Percentiles rank a stretch among this genome's conserved stretches.
Evolutionary conservation across 352 stramenopile species (phyloP).

Genomic region (Globisporangium megalacanthum): DNA sequence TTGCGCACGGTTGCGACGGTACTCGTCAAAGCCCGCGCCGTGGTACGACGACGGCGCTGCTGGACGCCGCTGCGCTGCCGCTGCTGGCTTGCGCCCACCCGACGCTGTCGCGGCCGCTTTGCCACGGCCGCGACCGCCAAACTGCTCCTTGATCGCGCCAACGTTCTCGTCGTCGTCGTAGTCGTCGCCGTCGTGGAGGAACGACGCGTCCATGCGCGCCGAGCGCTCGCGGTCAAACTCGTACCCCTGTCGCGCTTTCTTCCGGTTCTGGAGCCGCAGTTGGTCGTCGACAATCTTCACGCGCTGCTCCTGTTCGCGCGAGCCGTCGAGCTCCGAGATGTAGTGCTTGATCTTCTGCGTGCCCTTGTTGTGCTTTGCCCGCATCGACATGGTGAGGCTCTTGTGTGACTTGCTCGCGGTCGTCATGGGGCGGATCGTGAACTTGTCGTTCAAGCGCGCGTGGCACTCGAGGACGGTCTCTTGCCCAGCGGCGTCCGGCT

Average conservation of each 20-base stretch:
- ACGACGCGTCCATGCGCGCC: conserved; percentile 74
- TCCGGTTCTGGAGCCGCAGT: conserved; percentile 78
- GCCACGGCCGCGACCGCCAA: conserved; percentile 33
- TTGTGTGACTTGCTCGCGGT: conserved; percentile 82
- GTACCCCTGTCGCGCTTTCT: conserved; percentile 78
- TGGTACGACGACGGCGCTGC: conserved; percentile 26
- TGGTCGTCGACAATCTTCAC: conserved; percentile 85
- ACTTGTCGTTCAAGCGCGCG: conserved; percentile 71
- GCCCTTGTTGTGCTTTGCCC: conserved; percentile 86
- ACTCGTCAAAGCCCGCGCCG: conserved; percentile 79
- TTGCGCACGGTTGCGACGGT: conserved; percentile 45
- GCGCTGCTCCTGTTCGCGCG: conserved; percentile 74
- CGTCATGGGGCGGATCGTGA: conserved; percentile 85
- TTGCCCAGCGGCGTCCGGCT: conserved; percentile 50
- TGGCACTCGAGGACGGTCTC: conserved; percentile 84
- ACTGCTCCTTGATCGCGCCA: conserved; percentile 82
- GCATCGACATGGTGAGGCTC: conserved; percentile 87
- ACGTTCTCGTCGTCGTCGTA: conserved; percentile 85
- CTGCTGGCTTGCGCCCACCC: conserved; percentile 18
- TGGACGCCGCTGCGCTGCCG: conserved; percentile 26
- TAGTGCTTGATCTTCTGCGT: conserved; percentile 84
- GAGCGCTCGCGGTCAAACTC: conserved; percentile 75
- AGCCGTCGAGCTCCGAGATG: conserved; percentile 81
- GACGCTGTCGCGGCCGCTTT: conserved; percentile 21
- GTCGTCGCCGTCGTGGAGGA: conserved; percentile 78